Conservation (phyloP, 2,329 filamentous ascomycete species). For the Neopestalotiopsis sp. region DNA sequence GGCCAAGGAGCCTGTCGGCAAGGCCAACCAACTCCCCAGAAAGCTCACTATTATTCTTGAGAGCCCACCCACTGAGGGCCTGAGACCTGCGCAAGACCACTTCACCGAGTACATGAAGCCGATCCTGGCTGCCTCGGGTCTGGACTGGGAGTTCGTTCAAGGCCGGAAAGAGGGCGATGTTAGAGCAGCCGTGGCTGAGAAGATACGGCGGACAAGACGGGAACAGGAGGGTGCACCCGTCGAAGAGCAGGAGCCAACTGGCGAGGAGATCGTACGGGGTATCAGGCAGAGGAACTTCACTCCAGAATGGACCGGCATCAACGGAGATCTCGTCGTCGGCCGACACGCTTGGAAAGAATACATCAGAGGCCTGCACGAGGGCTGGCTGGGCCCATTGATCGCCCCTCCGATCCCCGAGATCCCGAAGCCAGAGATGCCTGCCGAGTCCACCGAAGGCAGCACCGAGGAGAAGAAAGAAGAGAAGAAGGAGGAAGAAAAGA, state of each 20-base stretch:
- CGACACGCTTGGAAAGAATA: constrained; percentile 98
- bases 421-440: constrained; percentile 25
- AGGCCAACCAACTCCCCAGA: constrained; percentile 74
- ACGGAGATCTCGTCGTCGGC: constrained; percentile 88
- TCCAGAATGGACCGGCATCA: constrained; percentile 72
- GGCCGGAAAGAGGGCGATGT: constrained; percentile 93
- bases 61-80: constrained; percentile 83
- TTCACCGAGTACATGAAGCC: constrained; percentile 97
- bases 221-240: constrained; percentile 48
- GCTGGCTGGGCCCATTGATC: constrained; percentile 88
- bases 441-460: constrained; percentile 27
- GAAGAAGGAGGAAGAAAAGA: constrained; percentile 52
- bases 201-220: constrained; percentile 75
- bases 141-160: constrained; percentile 97
- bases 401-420: constrained; percentile 51
- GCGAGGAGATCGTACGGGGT: constrained; percentile 65
- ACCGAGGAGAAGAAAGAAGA: constrained; percentile 43
- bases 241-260: constrained; percentile 54
- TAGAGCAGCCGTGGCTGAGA: constrained; percentile 83
- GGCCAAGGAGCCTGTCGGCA: constrained; percentile 73
- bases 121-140: constrained; percentile 82
- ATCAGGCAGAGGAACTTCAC: constrained; percentile 71
- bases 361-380: constrained; percentile 88
- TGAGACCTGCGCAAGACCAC: constrained; percentile 87
- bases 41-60: constrained; percentile 86